Base-by-base conservation (phyloP, 768 basidiomycete genomes). In the Russula lepida region DNA sequence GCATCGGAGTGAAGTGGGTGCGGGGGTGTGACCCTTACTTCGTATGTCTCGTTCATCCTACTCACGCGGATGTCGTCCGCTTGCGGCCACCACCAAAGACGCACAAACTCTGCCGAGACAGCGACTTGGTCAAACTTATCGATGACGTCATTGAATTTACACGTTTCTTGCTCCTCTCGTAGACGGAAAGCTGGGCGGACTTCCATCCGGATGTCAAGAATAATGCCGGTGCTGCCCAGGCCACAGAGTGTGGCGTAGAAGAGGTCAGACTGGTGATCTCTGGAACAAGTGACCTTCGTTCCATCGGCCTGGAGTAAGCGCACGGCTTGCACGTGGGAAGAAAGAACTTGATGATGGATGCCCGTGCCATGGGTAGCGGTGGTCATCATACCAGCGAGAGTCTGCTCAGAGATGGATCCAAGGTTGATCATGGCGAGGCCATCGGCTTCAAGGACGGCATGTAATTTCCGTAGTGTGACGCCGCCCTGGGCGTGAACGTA, bases 321-420 rank as follows among this genome's bases (percentile, higher is more conserved):
- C 64, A 98, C 74, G 4, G 87, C 83, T 67, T 82, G 78, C 56
- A 93, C 92, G 65, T 87, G 82, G 21, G 85, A 86, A 12, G 92
- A 92, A 64, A 98, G 82, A 64, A 92, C 89, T 56, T 84, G 83
- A 74, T 81, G 95, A 47, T 74, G 69, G 60, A 88, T 77, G 44
- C 97, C 95, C 13, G 91, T 86, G 55, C 95, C 97, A 77, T 99
- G 97, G 0, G 95, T 95, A 8, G 92, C 92, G 63, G 97, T 99
- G 15, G 92, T 86, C 68, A 98, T 79, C 67, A 94, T 83, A 47
- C 97, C 97, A 28, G 84, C 95, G 65, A 99, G 79, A 3, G 93
- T 92, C 72, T 98, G 95, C 71, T 97, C 94, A 37, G 93, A 95
- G 68, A 99, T 98, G 30, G 93, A 95, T 37, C 97, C 97, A 63